These are phyloP conservation scores for Magnusiomyces ingens DNA, from an alignment of 1,139 yeast species.

Conservation along the genomic window DNA sequence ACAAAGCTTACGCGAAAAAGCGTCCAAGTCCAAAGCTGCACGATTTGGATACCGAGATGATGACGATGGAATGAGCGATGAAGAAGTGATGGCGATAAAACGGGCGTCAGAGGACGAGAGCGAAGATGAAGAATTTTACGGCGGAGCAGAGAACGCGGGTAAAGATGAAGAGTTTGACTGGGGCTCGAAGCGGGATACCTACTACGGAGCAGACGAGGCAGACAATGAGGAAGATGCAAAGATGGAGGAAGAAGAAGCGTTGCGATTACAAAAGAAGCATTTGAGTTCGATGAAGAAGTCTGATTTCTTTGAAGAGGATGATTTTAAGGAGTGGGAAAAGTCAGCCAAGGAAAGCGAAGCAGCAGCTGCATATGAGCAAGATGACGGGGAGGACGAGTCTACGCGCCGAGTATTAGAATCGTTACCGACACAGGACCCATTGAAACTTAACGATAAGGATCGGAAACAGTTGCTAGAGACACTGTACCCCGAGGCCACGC, in stretches of 20 bases:
- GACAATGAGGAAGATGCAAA: constrained; percentile 72
- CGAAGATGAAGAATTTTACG: constrained; percentile 29
- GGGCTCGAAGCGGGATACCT: constrained; percentile 70
- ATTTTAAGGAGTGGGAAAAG: constrained; percentile 46
- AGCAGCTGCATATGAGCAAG: constrained; percentile 21
- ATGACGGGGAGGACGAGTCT: neutral
- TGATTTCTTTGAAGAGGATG: constrained; percentile 79
- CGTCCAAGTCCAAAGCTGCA: constrained; percentile 7
- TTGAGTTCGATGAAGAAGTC: constrained; percentile 71
- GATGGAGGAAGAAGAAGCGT: constrained; percentile 80
- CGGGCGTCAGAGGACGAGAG: constrained; percentile 24
- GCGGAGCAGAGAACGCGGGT: constrained; percentile 24
- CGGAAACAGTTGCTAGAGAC: constrained; percentile 25
- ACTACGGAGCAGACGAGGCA: constrained; percentile 73
- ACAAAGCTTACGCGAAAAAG: constrained; percentile 6
- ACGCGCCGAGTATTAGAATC: constrained; percentile 19
- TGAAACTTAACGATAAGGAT: constrained; percentile 37
- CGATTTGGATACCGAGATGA: constrained; percentile 18
- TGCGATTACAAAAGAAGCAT: constrained; percentile 80
- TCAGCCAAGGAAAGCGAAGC: constrained; percentile 29
- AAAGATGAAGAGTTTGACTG: constrained; percentile 55
- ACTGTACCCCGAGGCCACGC: constrained; percentile 71
- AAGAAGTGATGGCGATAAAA: constrained; percentile 42
- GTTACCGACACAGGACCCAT: constrained; percentile 32
- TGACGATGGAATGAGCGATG: constrained; percentile 44